A percentile compares a stretch with the other conserved stretches of the same genome.
phyloP scores from a whole-genome alignment of 257 asterid genomes.

The Solanum pimpinellifolium region DNA sequence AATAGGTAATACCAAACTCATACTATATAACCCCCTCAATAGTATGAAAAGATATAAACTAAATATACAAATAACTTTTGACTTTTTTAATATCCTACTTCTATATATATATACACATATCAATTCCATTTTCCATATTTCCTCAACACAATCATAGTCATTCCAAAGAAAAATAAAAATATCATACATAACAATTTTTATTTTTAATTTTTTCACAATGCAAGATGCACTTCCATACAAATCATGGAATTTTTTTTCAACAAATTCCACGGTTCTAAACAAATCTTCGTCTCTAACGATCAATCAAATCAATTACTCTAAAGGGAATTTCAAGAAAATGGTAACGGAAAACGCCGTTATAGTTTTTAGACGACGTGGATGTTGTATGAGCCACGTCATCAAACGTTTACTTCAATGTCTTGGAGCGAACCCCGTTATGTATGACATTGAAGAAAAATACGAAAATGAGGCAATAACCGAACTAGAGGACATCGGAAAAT shows the following conservation, averaged over 20 bases:
- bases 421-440: slow-evolving; percentile 40
- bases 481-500: neutral
- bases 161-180: neutral
- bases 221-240: slow-evolving; percentile 35
- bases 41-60: neutral
- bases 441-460: slow-evolving; percentile 31
- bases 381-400: slow-evolving; percentile 46
- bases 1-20: no score
- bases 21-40: neutral
- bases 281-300: neutral
- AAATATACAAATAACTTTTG: neutral
- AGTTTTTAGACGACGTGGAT: slow-evolving; percentile 20
- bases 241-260: slow-evolving; percentile 13
- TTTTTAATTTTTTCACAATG: neutral
- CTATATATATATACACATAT: neutral
- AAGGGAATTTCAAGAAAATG: neutral
- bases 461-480: slow-evolving; percentile 17
- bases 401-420: slow-evolving; percentile 33
- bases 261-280: neutral
- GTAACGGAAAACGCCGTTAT: slow-evolving; percentile 24
- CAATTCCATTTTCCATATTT: neutral
- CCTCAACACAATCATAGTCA: neutral
- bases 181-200: neutral
- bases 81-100: neutral
- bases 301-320: neutral